Percentiles rank a stretch among this genome's conserved stretches.
These are phyloP conservation scores for Backusella liffmaniae DNA, from an alignment of 192 early-diverging fungal species.

Conservation along the genomic window DNA sequence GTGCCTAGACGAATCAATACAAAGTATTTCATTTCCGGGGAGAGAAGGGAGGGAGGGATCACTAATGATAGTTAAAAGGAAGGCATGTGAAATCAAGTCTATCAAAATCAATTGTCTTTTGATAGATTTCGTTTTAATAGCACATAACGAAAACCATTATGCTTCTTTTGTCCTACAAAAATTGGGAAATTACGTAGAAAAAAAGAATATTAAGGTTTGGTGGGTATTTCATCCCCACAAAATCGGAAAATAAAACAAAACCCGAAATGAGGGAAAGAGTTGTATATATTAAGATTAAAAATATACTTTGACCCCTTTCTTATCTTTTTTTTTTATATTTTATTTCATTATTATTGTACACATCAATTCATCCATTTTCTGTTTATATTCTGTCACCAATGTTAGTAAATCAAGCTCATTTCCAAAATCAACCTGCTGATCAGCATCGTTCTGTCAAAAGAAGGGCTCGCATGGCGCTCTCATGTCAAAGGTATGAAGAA, in stretches of 20 bases:
- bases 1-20: not conserved
- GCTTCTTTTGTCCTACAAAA: not conserved
- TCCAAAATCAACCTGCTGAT: not conserved
- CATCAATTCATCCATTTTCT: not conserved
- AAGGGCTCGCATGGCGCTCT: conserved; percentile 24
- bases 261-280: not conserved
- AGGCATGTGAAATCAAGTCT: not conserved
- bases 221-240: conserved; percentile 1
- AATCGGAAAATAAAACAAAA: not conserved
- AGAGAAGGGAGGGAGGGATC: not conserved
- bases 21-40: not conserved
- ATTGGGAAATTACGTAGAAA: not conserved
- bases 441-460: conserved; percentile 14
- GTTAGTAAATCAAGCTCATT: not conserved
- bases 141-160: not conserved
- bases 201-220: not conserved
- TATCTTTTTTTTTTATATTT: not conserved
- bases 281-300: not conserved
- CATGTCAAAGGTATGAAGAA: conserved; percentile 26
- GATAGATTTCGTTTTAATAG: not conserved
- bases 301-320: not conserved
- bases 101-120: not conserved
- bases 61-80: not conserved
- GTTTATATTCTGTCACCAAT: not conserved
- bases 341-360: not conserved